Evolutionary conservation across 2,329 filamentous ascomycete species (phyloP).

Genomic region (Dothistroma septosporum): DNA sequence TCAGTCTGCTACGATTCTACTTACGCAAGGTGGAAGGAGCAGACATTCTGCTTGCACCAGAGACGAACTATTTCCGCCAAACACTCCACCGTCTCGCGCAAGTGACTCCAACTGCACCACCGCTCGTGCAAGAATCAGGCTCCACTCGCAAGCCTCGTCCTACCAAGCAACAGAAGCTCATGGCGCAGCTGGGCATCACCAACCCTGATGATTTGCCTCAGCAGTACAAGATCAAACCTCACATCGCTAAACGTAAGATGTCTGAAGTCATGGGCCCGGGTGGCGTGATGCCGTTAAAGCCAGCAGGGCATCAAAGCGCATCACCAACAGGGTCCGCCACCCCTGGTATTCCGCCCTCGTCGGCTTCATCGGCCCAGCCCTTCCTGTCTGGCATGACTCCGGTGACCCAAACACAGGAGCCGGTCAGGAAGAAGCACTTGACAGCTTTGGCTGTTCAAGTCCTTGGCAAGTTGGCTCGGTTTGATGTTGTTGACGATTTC

Average conservation of each 20-base stretch:
- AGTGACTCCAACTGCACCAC: constrained; percentile 79
- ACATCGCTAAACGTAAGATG: constrained; percentile 65
- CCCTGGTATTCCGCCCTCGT: constrained; percentile 18
- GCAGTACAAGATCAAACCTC: constrained; percentile 72
- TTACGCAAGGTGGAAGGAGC: constrained; percentile 95
- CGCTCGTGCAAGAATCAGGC: constrained; percentile 77
- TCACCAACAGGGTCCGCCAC: constrained; percentile 27
- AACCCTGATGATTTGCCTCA: constrained; percentile 88
- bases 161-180: constrained; percentile 93
- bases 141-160: constrained; percentile 93
- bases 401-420: constrained; percentile 10
- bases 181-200: constrained; percentile 81
- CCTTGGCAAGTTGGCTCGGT: constrained; percentile 22
- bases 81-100: constrained; percentile 93
- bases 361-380: constrained; percentile 18
- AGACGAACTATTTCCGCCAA: constrained; percentile 97
- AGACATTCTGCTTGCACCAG: constrained; percentile 82
- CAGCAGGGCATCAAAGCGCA: constrained; percentile 23
- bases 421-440: constrained; percentile 23
- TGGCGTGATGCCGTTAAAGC: constrained; percentile 27
- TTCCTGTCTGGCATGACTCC: constrained; percentile 16
- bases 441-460: constrained; percentile 30
- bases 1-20: constrained; percentile 88
- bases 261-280: constrained; percentile 29
- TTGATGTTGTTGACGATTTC: constrained; percentile 27